Evolutionary conservation across 495 filamentous ascomycete genomes (phyloP).

Genomic region (Xylaria flabelliformis): DNA sequence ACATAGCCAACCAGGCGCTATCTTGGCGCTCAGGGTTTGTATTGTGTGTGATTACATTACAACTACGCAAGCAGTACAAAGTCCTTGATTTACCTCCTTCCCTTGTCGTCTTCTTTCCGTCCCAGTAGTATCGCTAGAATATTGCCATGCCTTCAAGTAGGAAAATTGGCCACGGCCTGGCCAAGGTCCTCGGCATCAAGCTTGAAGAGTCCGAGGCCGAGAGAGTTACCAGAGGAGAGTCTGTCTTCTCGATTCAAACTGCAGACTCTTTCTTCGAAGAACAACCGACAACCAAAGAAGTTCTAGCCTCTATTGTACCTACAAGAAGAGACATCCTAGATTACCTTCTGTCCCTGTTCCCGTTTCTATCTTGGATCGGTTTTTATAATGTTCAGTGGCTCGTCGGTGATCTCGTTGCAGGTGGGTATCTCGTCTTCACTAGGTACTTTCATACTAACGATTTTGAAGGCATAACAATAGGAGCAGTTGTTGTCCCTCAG

Average conservation of each 20-base stretch:
- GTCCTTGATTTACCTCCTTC: slow-evolving; percentile 5
- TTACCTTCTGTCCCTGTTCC: slow-evolving; percentile 78
- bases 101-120: not conserved
- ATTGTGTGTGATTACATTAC: slow-evolving; percentile 8
- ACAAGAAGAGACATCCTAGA: slow-evolving; percentile 54
- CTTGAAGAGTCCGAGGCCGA: slow-evolving; percentile 65
- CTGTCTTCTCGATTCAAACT: slow-evolving; percentile 75
- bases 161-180: slow-evolving; percentile 71
- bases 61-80: slow-evolving; percentile 13
- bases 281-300: slow-evolving; percentile 77
- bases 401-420: slow-evolving; percentile 85
- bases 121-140: not conserved
- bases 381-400: slow-evolving; percentile 92
- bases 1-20: slow-evolving; percentile 19
- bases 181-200: slow-evolving; percentile 86
- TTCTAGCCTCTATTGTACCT: slow-evolving; percentile 68
- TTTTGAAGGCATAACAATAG: slow-evolving; percentile 82
- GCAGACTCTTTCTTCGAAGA: slow-evolving; percentile 84
- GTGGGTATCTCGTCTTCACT: slow-evolving; percentile 53
- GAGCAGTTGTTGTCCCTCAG: slow-evolving; percentile 94
- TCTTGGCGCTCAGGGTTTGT: slow-evolving; percentile 21
- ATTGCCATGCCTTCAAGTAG: slow-evolving; percentile 34
- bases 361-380: slow-evolving; percentile 85
- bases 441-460: slow-evolving; percentile 27
- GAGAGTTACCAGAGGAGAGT: slow-evolving; percentile 74